phyloP scores from a whole-genome alignment of 805 yeast species.

The Spathaspora girioi region DNA sequence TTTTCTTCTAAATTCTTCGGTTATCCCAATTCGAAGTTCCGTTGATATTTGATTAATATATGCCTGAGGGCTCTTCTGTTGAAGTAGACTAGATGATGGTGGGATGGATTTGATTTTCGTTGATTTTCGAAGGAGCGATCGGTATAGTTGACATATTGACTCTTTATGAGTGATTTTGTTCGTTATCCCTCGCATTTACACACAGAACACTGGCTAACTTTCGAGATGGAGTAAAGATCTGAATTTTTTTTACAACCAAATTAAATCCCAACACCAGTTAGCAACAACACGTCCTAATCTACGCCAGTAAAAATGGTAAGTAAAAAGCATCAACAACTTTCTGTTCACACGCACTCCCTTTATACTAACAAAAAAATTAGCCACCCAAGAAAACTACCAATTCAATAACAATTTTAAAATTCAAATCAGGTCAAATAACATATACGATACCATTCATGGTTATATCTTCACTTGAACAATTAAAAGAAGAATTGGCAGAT shows the following conservation, averaged over 20 bases:
- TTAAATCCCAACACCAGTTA: not conserved
- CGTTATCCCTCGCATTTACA: not conserved
- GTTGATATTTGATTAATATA: not conserved
- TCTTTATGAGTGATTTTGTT: not conserved
- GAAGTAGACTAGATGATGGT: not conserved
- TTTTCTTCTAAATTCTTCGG: not conserved
- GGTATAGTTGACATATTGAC: slow-evolving; percentile 10
- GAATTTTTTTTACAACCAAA: not conserved
- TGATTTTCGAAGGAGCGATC: slow-evolving; percentile 7
- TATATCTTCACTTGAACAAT: slow-evolving; percentile 12
- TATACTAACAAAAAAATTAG: slow-evolving; percentile 9
- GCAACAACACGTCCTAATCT: not conserved
- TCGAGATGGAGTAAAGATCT: not conserved
- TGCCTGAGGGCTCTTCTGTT: not conserved
- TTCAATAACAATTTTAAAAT: slow-evolving; percentile 27
- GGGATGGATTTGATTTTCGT: not conserved
- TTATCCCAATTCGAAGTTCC: not conserved
- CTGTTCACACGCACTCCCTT: not conserved
- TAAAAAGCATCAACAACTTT: not conserved
- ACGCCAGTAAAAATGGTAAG: slow-evolving; percentile 10
- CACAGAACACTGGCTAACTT: not conserved
- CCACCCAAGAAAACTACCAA: slow-evolving; percentile 18
- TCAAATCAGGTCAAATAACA: slow-evolving; percentile 29
- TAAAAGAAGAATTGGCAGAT: slow-evolving; percentile 24
- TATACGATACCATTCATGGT: slow-evolving; percentile 22